phyloP scores from a whole-genome alignment of 2,329 filamentous ascomycete species.

The Clonostachys rosea region DNA sequence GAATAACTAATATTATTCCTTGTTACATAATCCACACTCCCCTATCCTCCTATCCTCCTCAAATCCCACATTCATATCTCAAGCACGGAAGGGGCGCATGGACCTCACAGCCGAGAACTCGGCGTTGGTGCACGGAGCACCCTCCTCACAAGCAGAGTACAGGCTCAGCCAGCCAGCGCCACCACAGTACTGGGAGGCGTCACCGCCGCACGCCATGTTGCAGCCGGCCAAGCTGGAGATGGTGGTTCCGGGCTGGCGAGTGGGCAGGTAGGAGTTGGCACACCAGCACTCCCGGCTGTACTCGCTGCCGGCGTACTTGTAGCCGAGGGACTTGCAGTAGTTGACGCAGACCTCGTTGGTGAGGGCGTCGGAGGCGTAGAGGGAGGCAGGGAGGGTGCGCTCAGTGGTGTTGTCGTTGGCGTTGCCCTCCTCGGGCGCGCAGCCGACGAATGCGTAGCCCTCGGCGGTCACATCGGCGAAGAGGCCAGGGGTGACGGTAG shows the following conservation, averaged over 20 bases:
- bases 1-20: no score
- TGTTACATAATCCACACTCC: no score
- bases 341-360: not conserved
- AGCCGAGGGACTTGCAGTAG: slow-evolving; percentile 5
- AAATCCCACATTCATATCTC: no score
- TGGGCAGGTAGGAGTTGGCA: slow-evolving; percentile 6
- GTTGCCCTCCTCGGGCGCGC: not conserved
- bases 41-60: no score
- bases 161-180: not conserved
- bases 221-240: not conserved
- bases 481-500: not conserved
- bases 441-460: not conserved
- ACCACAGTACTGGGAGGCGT: slow-evolving; percentile 7
- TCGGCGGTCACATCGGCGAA: not conserved
- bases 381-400: not conserved
- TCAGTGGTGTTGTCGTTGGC: not conserved
- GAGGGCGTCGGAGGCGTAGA: not conserved
- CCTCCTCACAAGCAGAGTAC: no score
- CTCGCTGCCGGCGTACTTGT: slow-evolving; percentile 9
- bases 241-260: not conserved
- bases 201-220: slow-evolving; percentile 7
- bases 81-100: no score
- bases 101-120: no score
- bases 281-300: slow-evolving; percentile 13
- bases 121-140: no score